Evolutionary conservation across 228 moss, liverwort and hornwort species (phyloP), one percentile per base, ranked within the genome.

Genomic region (Sphagnum fallax): DNA sequence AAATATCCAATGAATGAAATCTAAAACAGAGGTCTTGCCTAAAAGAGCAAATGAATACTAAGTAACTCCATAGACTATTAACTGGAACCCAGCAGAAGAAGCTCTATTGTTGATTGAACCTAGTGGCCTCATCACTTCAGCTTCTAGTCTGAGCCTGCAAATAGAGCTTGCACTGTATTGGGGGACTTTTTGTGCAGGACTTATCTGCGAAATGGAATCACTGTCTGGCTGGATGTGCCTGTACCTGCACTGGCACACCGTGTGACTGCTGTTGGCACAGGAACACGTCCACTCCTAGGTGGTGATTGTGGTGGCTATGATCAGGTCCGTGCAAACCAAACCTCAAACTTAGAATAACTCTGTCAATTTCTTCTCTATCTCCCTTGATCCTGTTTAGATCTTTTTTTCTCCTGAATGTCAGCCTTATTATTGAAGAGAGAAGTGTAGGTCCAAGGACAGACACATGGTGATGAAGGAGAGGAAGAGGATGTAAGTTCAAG

Each of bases 211-310:
- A 82, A 75, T 51, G 89, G 96, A 47, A 83, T 93, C 48, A 89
- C 93, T 8, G 81, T 93, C 52, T 98, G 90, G 91, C 81, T 98
- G 70, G 90, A 98, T 65, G 97, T 98, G 5, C 97, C 97, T n/a
- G 66, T 98, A 32, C 87, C 88, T 64, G 88, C 81, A 49, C 85
- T 98, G 6, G 97, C 97, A 8, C 72, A 58, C 32, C 80, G 97
- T 50, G 90, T 93, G 9, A 85, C 84, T n/a, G 68, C 85, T 16
- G 97, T 86, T 9, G 91, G 93, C 52, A 75, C 90, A 4, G 84
- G 90, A 32, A 88, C 91, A 6, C 87, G 97, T 49, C 97, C 97
- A 4, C 82, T 98, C 1, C 64, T 97, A 74, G 92, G 79, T 15
- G 62, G 71, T 59, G 48, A 62, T 15, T 61, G 75, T 5, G 63